Conservation (phyloP, 164 flowering plant species). For the Aristolochia californica region DNA sequence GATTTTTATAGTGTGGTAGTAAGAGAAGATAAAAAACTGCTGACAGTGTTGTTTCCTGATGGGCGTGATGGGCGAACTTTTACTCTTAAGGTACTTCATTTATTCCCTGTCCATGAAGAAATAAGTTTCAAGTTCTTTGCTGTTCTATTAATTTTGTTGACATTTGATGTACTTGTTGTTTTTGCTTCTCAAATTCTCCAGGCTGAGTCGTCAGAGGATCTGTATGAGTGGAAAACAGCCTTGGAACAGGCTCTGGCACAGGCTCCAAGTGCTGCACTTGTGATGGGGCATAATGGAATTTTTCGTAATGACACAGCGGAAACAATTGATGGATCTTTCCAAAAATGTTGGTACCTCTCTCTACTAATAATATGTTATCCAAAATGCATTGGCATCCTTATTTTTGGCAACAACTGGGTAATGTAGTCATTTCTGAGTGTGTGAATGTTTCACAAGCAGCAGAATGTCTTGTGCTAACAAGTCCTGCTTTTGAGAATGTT, state of each 20-base stretch:
- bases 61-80: constrained; percentile 99
- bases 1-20: constrained; percentile 75
- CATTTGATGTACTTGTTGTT: background rate
- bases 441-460: too few relatives aligned
- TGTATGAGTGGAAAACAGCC: constrained; percentile 96
- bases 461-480: too few relatives aligned
- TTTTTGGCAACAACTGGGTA: too few relatives aligned
- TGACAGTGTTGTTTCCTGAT: constrained; percentile 97
- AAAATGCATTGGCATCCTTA: background rate
- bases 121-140: background rate
- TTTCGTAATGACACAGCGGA: constrained; percentile 78
- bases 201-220: constrained; percentile 95
- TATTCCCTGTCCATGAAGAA: background rate
- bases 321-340: constrained; percentile 66
- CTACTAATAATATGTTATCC: background rate
- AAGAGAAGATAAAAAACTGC: constrained; percentile 85
- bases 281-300: constrained; percentile 95
- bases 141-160: background rate
- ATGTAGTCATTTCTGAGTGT: too few relatives aligned
- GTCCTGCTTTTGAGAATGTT: background rate
- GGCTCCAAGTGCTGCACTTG: constrained; percentile 97
- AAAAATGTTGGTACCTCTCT: constrained; percentile 57
- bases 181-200: constrained; percentile 14
- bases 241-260: constrained; percentile 91
- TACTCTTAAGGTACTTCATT: constrained; percentile 75